These are phyloP conservation scores for Quercus lobata DNA, from an alignment of 331 rosid species.

Conservation along the genomic window DNA sequence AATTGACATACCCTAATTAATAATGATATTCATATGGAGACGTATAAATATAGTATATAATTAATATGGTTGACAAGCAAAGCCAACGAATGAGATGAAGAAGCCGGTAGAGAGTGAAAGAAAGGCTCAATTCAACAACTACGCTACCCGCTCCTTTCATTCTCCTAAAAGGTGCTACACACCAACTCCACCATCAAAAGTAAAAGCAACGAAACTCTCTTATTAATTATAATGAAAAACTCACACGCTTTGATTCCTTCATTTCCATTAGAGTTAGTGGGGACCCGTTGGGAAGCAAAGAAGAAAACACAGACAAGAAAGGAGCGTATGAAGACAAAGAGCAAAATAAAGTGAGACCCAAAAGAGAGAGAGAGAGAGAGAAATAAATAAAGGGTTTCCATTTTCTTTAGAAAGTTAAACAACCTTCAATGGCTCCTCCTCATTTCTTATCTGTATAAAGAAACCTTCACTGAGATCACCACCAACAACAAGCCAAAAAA, in stretches of 20 bases:
- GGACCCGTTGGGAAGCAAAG: conserved; percentile 41
- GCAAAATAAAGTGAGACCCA: conserved; percentile 18
- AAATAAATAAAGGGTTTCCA: not conserved
- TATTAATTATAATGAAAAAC: not conserved
- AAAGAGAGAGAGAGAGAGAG: conserved; percentile 5
- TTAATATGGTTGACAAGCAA: not conserved
- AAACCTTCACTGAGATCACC: conserved; percentile 32
- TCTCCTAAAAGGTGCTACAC: conserved; percentile 44
- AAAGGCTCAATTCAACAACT: conserved; percentile 48
- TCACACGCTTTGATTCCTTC: conserved; percentile 10
- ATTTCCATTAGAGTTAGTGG: conserved; percentile 11
- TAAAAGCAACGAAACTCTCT: conserved; percentile 66
- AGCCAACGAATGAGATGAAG: not conserved
- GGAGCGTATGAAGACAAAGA: conserved; percentile 44
- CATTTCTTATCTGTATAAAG: conserved; percentile 30
- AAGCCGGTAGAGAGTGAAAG: not conserved
- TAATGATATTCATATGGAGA: no score
- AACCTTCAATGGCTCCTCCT: conserved; percentile 45
- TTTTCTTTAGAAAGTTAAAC: conserved; percentile 18
- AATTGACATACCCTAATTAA: no score
- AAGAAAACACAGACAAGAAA: conserved; percentile 15
- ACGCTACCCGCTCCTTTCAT: conserved; percentile 41
- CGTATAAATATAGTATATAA: not conserved
- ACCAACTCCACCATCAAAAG: conserved; percentile 71
- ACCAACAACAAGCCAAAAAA: conserved; percentile 25